Evolutionary conservation across 108 stramenopile species (phyloP).

Genomic region (Skeletonema potamos): DNA sequence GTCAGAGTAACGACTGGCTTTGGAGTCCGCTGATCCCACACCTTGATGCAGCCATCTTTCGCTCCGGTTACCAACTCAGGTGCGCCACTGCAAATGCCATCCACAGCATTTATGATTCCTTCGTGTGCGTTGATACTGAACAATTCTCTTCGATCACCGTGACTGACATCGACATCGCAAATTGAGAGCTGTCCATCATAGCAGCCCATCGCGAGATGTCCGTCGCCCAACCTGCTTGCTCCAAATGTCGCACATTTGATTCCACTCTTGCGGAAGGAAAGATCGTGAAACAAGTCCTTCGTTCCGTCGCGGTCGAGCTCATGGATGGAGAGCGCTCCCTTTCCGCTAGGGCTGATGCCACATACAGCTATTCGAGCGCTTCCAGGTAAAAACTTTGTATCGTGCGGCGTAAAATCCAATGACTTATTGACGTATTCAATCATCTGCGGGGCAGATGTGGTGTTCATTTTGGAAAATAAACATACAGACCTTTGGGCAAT

Average conservation of each 20-base stretch:
- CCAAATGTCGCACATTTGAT: slow-evolving; percentile 93
- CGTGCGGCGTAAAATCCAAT: slow-evolving; percentile 79
- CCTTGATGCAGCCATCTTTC: slow-evolving; percentile 85
- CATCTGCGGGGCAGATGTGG: slow-evolving; percentile 86
- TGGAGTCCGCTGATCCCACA: slow-evolving; percentile 81
- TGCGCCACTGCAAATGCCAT: slow-evolving; percentile 77
- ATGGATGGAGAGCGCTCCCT: slow-evolving; percentile 71
- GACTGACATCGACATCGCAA: slow-evolving; percentile 43
- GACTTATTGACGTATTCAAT: slow-evolving; percentile 78
- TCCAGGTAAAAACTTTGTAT: slow-evolving; percentile 81
- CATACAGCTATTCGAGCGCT: slow-evolving; percentile 65
- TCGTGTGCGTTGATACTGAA: slow-evolving; percentile 68
- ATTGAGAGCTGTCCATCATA: slow-evolving; percentile 58
- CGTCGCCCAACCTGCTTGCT: slow-evolving; percentile 67
- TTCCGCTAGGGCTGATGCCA: slow-evolving; percentile 81
- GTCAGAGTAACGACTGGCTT: slow-evolving; percentile 69
- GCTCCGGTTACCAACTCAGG: slow-evolving; percentile 87
- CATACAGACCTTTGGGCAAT: no score
- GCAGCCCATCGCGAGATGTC: slow-evolving; percentile 77
- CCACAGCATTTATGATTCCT: slow-evolving; percentile 77
- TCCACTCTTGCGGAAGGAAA: slow-evolving; percentile 52
- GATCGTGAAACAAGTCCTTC: slow-evolving; percentile 46
- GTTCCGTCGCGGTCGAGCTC: slow-evolving; percentile 74
- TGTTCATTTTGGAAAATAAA: slow-evolving; percentile 85
- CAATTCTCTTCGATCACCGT: neutral